Conservation (phyloP, 306 rosid species). For the Rosa persica region DNA sequence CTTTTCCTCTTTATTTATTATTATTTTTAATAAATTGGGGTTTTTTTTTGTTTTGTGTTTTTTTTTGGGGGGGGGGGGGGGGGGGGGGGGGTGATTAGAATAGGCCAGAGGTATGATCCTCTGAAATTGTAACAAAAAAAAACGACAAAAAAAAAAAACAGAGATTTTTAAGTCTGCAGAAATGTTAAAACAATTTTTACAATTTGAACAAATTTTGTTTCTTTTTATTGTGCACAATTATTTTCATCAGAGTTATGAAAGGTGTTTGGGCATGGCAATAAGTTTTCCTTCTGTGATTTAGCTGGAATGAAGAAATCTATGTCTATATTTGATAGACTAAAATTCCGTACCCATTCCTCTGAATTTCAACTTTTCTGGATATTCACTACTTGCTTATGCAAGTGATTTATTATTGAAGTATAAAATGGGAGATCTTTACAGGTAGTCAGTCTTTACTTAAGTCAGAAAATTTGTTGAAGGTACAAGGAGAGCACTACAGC, state of each 20-base stretch:
- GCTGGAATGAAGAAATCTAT: background rate
- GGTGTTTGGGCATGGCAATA: background rate
- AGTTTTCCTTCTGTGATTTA: background rate
- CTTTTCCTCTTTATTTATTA: too few species aligned
- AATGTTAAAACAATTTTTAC: background rate
- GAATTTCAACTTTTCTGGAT: background rate
- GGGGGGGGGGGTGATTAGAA: background rate
- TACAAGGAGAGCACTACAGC: constrained; percentile 57
- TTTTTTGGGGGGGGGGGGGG: too few species aligned
- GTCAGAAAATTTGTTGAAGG: constrained; percentile 42
- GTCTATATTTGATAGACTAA: background rate
- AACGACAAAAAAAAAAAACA: too few species aligned
- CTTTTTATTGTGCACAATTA: background rate
- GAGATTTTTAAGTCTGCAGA: background rate
- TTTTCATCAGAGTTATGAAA: background rate
- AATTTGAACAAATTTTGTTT: background rate
- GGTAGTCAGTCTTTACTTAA: too few species aligned
- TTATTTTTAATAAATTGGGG: too few species aligned
- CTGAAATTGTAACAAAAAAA: background rate
- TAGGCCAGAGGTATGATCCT: background rate
- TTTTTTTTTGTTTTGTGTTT: too few species aligned
- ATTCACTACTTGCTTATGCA: constrained; percentile 30
- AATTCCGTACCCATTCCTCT: background rate
- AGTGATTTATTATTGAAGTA: constrained; percentile 6
- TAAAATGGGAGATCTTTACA: too few species aligned